phyloP scores from a whole-genome alignment of 306 rosid species.

The Corylus heterophylla region DNA sequence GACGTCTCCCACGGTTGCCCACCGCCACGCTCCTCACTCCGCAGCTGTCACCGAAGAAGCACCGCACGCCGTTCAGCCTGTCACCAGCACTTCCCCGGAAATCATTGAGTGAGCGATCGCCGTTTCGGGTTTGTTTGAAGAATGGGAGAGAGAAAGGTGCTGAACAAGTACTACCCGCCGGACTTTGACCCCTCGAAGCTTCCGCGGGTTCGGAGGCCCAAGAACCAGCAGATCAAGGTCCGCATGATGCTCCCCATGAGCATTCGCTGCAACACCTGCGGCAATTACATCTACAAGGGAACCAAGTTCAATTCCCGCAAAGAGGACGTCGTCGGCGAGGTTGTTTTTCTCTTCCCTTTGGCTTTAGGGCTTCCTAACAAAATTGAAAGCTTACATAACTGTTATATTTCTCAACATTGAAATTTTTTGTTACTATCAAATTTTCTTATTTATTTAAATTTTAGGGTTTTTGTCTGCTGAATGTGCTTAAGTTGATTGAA shows the following conservation, averaged over 20 bases:
- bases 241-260: conserved; percentile 99
- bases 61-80: too few species aligned
- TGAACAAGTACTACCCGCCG: conserved; percentile 92
- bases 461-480: background rate
- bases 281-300: conserved; percentile 61
- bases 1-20: too few species aligned
- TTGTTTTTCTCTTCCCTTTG: background rate
- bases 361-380: background rate
- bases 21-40: too few species aligned
- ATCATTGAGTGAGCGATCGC: background rate
- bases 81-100: too few species aligned
- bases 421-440: background rate
- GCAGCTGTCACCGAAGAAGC: too few species aligned
- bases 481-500: background rate
- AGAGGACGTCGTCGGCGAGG: conserved; percentile 52
- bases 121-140: background rate
- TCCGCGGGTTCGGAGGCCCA: conserved; percentile 65
- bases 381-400: background rate
- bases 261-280: conserved; percentile 89
- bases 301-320: conserved; percentile 63
- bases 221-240: conserved; percentile 83
- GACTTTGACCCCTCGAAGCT: conserved; percentile 88
- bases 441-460: background rate
- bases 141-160: conserved; percentile 92
- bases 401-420: too few species aligned